Evolutionary conservation across 805 yeast species (phyloP), one percentile per base, ranked within the genome.

Genomic region (Pichia paraexigua): DNA sequence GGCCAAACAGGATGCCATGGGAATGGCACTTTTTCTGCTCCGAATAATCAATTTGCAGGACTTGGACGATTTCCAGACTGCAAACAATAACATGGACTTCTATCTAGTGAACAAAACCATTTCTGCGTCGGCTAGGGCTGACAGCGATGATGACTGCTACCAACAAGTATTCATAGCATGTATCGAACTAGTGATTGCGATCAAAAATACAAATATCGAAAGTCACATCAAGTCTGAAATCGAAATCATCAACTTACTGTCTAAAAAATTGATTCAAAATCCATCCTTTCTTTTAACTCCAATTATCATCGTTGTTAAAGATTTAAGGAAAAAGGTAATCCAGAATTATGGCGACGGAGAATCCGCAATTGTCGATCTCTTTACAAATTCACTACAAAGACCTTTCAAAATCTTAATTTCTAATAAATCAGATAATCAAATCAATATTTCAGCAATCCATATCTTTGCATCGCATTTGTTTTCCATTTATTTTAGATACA

Each of bases 371-470:
- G 48, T 49, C 10, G 52, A 49, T 22, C n/a, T 32, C n/a, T 49
- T 41, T 17, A 41, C 49, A n/a, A 50, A 50, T 18, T 22, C 46
- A 5, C 42, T 50, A 9, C 53, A 50, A 22, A 30, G 44, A n/a
- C 53, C 53, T 15, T 45, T 50, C 25, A 50, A 50, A 30, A 27
- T 46, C 6, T 22, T 50, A 11, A 45, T 50, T 5, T 50, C 53
- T 15, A 50, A 50, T 35, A 50, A 50, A 39, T 45, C 53, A 1
- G 53, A 50, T 12, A 45, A 32, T 20, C 30, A 18, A 22, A 50
- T 50, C 24, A 50, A 50, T 20, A 42, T 50, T 9, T 50, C 53
- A 20, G 53, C 53, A 18, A 25, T 50, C 12, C 53, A 50, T 24
- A 46, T 50, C 4, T 50, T 50, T 50, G 42, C 53, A 15, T 45